Base-by-base conservation (phyloP, 495 filamentous ascomycete species). In the Lepraria neglecta region DNA sequence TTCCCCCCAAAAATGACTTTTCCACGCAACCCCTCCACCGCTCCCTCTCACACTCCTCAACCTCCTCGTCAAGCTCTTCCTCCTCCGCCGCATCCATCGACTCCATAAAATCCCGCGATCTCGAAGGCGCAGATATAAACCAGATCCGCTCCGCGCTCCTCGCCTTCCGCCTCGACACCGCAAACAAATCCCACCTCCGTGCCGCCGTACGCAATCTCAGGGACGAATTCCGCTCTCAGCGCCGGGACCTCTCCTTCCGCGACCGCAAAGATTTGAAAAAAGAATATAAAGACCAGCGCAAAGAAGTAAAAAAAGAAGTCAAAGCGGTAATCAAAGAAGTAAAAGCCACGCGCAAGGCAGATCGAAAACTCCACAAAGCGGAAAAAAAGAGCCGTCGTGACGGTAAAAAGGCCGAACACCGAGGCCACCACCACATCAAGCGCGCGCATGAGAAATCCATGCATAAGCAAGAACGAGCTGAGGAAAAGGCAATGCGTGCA, bases 21-120 rank as follows among this genome's bases (percentile, higher is more conserved):
- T 43, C 12, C n/a, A 31, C 40, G 3, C 15, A 27, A 47, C 19
- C 55, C 31, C 24, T 35, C 30, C 47, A 27, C 15, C n/a, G 24
- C 40, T 55, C 47, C 35, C 56, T 55, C 38, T 63, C 61, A 21
- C 47, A 52, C 15, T 65, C 65, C 57, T 62, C 65, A 27, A 73
- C 72, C 31, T 73, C 71, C 4, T 65, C 61, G 45, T 73, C 70
- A 0, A 67, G 65, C 28, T 73, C 68, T 1, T 67, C 66, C 21
- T 66, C 64, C 10, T 56, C 47, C 52, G 44, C 51, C 4, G 63
- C 56, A 5, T 65, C 64, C 7, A 33, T 65, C 46, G 42, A 51
- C 50, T 68, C 64, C 14, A 43, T 63, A 27, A 60, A 52, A 15
- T 64, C 62, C 62, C 60, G 56, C 38, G 65, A 67, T 51, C 38